phyloP scores from a whole-genome alignment of 2,329 filamentous ascomycete species.

The Coniella lustricola region DNA sequence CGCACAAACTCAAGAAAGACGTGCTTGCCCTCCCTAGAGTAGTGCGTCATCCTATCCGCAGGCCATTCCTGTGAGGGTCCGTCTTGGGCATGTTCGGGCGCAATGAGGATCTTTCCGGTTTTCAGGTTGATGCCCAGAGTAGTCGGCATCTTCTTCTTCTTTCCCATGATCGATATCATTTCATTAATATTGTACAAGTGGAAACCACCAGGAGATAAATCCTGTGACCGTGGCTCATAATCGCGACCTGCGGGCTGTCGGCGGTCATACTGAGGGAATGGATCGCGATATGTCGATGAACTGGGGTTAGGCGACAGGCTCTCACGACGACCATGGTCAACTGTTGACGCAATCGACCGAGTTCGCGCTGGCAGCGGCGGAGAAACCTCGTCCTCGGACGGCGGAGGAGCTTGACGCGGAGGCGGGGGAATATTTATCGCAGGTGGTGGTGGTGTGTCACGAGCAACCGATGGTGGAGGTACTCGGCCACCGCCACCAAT shows the following conservation, averaged over 20 bases:
- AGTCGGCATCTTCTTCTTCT: slow-evolving; percentile 97
- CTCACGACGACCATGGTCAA: slow-evolving; percentile 22
- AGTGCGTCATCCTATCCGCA: slow-evolving; percentile 91
- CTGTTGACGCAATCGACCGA: slow-evolving; percentile 33
- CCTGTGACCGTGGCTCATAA: slow-evolving; percentile 24
- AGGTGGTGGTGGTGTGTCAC: slow-evolving; percentile 20
- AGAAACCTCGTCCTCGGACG: slow-evolving; percentile 58
- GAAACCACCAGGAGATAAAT: slow-evolving; percentile 69
- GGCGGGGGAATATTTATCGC: slow-evolving; percentile 52
- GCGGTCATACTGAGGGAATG: slow-evolving; percentile 22
- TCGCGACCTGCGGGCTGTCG: slow-evolving; percentile 21
- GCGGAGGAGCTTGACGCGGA: slow-evolving; percentile 30
- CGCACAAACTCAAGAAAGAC: slow-evolving; percentile 89
- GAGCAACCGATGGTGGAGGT: slow-evolving; percentile 37
- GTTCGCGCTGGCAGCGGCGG: slow-evolving; percentile 57
- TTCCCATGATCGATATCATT: slow-evolving; percentile 94
- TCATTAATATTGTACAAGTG: slow-evolving; percentile 96
- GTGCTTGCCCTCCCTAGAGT: slow-evolving; percentile 96
- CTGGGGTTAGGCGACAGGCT: slow-evolving; percentile 25
- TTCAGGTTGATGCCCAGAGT: slow-evolving; percentile 88
- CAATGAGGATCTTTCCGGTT: slow-evolving; percentile 83
- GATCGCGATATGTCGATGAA: slow-evolving; percentile 20
- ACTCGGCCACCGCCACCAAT: slow-evolving; percentile 43
- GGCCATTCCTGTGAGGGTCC: slow-evolving; percentile 88
- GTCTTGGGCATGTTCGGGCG: slow-evolving; percentile 75